These are phyloP conservation scores for Ceratocystis destructans DNA, from an alignment of 2,329 filamentous ascomycete genomes.

Conservation along the genomic window DNA sequence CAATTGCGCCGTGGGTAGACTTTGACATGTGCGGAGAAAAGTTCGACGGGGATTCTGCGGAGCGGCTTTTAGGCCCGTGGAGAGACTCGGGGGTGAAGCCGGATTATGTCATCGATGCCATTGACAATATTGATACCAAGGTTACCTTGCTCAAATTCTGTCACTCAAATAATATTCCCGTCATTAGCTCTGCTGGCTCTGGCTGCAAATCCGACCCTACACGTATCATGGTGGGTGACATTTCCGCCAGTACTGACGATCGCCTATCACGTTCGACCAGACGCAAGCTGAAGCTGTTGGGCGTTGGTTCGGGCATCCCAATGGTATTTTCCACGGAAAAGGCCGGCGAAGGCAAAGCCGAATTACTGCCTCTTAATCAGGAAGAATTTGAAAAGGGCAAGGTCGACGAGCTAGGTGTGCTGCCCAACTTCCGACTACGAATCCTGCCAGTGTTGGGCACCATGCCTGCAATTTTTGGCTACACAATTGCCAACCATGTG, in stretches of 20 bases:
- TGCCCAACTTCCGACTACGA: slow-evolving; percentile 87
- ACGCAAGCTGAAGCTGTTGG: slow-evolving; percentile 59
- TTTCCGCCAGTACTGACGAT: slow-evolving; percentile 76
- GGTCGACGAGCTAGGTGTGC: slow-evolving; percentile 72
- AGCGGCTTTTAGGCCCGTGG: slow-evolving; percentile 54
- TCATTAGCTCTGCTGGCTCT: slow-evolving; percentile 92
- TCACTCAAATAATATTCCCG: slow-evolving; percentile 57
- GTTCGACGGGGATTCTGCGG: slow-evolving; percentile 56
- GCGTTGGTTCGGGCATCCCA: slow-evolving; percentile 73
- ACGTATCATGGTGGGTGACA: slow-evolving; percentile 78
- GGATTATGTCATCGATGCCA: slow-evolving; percentile 89
- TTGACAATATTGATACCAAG: slow-evolving; percentile 97
- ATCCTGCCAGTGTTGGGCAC: slow-evolving; percentile 91
- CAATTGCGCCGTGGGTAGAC: slow-evolving; percentile 79
- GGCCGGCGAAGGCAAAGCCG: slow-evolving; percentile 77
- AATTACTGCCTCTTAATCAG: slow-evolving; percentile 71
- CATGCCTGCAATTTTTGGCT: slow-evolving; percentile 93
- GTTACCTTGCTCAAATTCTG: slow-evolving; percentile 84
- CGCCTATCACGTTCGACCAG: slow-evolving; percentile 75
- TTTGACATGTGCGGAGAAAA: slow-evolving; percentile 81
- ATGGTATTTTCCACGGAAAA: slow-evolving; percentile 90
- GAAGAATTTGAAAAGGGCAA: slow-evolving; percentile 77
- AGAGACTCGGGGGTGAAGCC: slow-evolving; percentile 41
- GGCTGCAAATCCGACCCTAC: slow-evolving; percentile 84
- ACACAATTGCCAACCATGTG: slow-evolving; percentile 82